A percentile compares a stretch with the other conserved stretches of the same genome.
Conservation (phyloP, 2,329 filamentous ascomycete species). For the Drechslerella coelobrocha region DNA sequence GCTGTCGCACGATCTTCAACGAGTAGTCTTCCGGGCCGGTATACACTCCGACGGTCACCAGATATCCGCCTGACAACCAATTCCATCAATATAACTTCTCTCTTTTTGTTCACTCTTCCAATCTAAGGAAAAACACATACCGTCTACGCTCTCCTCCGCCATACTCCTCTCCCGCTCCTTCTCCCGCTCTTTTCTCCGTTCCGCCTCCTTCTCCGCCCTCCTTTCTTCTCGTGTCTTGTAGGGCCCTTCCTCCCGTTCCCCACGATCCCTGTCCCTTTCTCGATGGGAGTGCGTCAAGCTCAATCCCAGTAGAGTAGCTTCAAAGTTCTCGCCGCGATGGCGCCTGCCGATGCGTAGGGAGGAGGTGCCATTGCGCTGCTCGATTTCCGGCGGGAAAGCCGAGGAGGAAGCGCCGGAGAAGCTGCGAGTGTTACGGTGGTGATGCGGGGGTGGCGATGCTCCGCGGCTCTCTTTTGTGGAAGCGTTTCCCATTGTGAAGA, state of each 20-base stretch:
- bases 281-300: constrained; percentile 48
- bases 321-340: constrained; percentile 50
- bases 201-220: constrained; percentile 89
- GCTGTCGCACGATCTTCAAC: constrained; percentile 82
- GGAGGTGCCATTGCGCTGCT: constrained; percentile 23
- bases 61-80: constrained; percentile 68
- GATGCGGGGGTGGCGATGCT: constrained; percentile 52
- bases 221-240: constrained; percentile 61
- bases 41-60: constrained; percentile 94
- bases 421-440: constrained; percentile 47
- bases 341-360: constrained; percentile 45
- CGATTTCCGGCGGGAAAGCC: constrained; percentile 39
- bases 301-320: constrained; percentile 53
- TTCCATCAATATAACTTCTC: constrained; percentile 9
- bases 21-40: constrained; percentile 91
- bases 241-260: constrained; percentile 31
- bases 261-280: constrained; percentile 37
- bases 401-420: constrained; percentile 52
- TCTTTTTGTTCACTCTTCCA: neutral
- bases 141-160: constrained; percentile 89
- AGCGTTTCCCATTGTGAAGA: constrained; percentile 53
- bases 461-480: constrained; percentile 55
- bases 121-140: constrained; percentile 49
- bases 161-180: constrained; percentile 91
- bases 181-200: constrained; percentile 77